Evolutionary conservation across 2,329 filamentous ascomycete genomes (phyloP).

Genomic region (Fusarium annulatum): DNA sequence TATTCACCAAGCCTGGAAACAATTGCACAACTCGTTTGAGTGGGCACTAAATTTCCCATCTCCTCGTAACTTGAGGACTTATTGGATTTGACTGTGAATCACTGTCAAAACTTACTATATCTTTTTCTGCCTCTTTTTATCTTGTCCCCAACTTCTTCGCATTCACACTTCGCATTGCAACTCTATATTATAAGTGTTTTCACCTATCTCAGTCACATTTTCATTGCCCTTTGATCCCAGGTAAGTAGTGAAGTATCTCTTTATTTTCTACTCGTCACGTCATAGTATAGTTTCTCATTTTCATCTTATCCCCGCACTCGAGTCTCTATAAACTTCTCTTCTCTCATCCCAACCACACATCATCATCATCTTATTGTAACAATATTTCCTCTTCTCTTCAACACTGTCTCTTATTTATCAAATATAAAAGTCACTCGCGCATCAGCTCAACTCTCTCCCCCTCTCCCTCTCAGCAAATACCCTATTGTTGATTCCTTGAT

Average conservation of each 20-base stretch:
- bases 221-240: not conserved
- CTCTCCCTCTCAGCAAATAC: not conserved
- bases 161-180: constrained; percentile 4
- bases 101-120: not conserved
- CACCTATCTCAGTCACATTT: constrained; percentile 1
- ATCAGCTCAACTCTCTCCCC: not conserved
- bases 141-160: constrained; percentile 7
- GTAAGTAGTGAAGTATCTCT: not conserved
- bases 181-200: not conserved
- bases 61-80: not conserved
- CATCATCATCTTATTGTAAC: not conserved
- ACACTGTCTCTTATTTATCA: not conserved
- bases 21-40: constrained; percentile 2
- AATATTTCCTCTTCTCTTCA: not conserved
- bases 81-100: constrained; percentile 19
- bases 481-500: not conserved
- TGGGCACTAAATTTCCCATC: not conserved
- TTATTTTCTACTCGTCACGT: not conserved
- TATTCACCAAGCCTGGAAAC: not conserved
- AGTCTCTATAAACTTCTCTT: not conserved
- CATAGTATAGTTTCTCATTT: not conserved
- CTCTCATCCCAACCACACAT: not conserved
- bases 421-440: not conserved
- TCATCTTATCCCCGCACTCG: not conserved
- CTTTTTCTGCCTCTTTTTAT: constrained; percentile 6